A percentile compares a stretch with the other conserved stretches of the same genome.
Evolutionary conservation across 371 early-diverging fungal species (phyloP).

Genomic region (Syncephalastrum sp.): DNA sequence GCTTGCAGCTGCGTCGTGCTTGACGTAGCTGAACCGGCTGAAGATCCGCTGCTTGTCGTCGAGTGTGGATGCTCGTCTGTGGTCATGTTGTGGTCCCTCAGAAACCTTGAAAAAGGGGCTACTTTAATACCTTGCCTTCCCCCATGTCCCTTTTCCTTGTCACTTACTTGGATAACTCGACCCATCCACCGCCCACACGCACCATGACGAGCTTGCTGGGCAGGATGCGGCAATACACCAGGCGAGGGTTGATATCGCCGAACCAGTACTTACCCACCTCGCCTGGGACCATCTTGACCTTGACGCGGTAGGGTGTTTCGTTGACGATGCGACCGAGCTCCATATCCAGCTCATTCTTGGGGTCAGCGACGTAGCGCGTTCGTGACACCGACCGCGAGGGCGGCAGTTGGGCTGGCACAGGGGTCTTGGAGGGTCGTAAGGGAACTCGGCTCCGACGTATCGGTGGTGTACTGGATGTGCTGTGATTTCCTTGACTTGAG

Average conservation of each 20-base stretch:
- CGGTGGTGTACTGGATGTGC: conserved; percentile 5
- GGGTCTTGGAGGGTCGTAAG: conserved; percentile 6
- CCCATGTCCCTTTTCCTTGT: not conserved
- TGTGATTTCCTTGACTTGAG: conserved; percentile 5
- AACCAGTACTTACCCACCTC: conserved; percentile 68
- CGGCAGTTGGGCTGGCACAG: not conserved
- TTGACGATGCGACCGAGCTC: conserved; percentile 75
- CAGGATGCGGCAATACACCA: conserved; percentile 63
- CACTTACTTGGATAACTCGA: conserved; percentile 53
- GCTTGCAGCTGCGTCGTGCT: not conserved
- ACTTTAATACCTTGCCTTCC: not conserved
- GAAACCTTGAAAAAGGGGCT: conserved; percentile 2
- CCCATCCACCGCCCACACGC: conserved; percentile 76
- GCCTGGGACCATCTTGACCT: conserved; percentile 55
- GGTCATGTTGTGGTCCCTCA: conserved; percentile 17
- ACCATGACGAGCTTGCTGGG: conserved; percentile 73
- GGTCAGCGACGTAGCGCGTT: conserved; percentile 55
- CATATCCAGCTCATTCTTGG: conserved; percentile 65
- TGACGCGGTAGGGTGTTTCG: conserved; percentile 42
- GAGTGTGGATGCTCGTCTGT: conserved; percentile 2
- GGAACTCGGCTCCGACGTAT: conserved; percentile 17
- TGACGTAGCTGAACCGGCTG: conserved; percentile 10
- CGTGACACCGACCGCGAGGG: conserved; percentile 11
- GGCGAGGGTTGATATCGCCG: conserved; percentile 61
- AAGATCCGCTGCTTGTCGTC: conserved; percentile 16